Conservation (phyloP, 2,329 filamentous ascomycete genomes). For the Penicillium aurantiogriseum region DNA sequence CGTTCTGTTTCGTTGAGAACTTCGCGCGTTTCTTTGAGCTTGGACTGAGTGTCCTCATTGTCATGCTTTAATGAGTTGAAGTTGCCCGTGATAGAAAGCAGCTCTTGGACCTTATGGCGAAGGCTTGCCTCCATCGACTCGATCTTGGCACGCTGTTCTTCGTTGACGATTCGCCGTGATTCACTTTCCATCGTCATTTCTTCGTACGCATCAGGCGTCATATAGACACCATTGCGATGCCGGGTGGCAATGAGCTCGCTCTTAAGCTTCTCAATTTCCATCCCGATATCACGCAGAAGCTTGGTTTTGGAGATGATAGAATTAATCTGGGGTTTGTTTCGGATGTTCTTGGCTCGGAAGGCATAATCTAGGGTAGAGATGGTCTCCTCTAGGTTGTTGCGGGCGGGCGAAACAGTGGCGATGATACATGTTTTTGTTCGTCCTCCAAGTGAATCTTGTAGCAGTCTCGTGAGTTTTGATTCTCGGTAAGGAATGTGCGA, state of each 20-base stretch:
- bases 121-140: slow-evolving; percentile 88
- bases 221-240: slow-evolving; percentile 91
- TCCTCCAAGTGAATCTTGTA: slow-evolving; percentile 95
- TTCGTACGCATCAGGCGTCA: slow-evolving; percentile 84
- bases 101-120: slow-evolving; percentile 88
- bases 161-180: slow-evolving; percentile 82
- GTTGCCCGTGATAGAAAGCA: slow-evolving; percentile 79
- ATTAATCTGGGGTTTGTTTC: slow-evolving; percentile 95
- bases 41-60: slow-evolving; percentile 70
- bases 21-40: slow-evolving; percentile 75
- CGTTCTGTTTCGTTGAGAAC: slow-evolving; percentile 85
- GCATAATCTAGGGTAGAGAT: slow-evolving; percentile 98
- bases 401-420: slow-evolving; percentile 89
- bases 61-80: slow-evolving; percentile 90
- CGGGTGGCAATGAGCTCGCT: slow-evolving; percentile 89
- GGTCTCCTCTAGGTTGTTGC: slow-evolving; percentile 94
- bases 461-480: slow-evolving; percentile 88
- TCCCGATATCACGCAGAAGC: slow-evolving; percentile 81
- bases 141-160: slow-evolving; percentile 89
- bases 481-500: slow-evolving; percentile 89
- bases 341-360: slow-evolving; percentile 96
- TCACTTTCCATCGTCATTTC: slow-evolving; percentile 90
- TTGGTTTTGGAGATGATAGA: slow-evolving; percentile 91
- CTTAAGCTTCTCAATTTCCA: slow-evolving; percentile 92
- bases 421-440: slow-evolving; percentile 98